Base-by-base conservation (phyloP, 768 basidiomycete species). In the Collybia mongolica region DNA sequence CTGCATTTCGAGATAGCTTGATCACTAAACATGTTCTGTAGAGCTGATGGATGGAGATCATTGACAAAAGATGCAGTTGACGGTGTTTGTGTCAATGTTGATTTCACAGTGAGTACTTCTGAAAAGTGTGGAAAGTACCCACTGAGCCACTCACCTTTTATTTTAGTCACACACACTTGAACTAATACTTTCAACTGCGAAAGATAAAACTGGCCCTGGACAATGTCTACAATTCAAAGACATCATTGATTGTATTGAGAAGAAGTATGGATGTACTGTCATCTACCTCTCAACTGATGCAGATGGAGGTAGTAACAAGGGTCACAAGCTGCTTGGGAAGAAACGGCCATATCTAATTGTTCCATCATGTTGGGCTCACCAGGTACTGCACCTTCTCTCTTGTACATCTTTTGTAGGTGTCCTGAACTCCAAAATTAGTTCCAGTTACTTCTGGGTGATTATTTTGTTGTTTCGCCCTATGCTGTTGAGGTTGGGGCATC, bases 251-350 rank as follows among this genome's bases (percentile, higher is more conserved):
- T 6, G 11, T 26, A 23, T 44, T n/a, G 28, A 44, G 18, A 7
- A 18, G 2, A n/a, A 44, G 9, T 19, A 44, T 44, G 26, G 18
- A 17, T 32, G 43, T 19, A 29, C 11, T 29, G 18, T 26, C 8
- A 43, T 43, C 14, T 44, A 44, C 35, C 35, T 44, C 26, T 29
- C n/a, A 3, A 44, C n/a, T 6, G 43, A 44, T 32, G 15, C n/a
- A 3, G 43, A 44, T 28, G 43, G 43, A 18, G 43, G 43, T 44
- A 44, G 43, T 23, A 44, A 44, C 15, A 44, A 44, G 18, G 28
- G 43, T 8, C 17, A 8, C n/a, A 22, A 43, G 23, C 41, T 44
- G 18, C 11, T 44, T 44, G 43, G 35, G 12, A 32, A 44, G 20
- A 23, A 44, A 24, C 22, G n/a, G 14, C 43, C 26, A 26, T 44